Evolutionary conservation across 192 early-diverging fungal species (phyloP), one percentile per base, ranked within the genome.

Genomic region (Coemansia sp.): DNA sequence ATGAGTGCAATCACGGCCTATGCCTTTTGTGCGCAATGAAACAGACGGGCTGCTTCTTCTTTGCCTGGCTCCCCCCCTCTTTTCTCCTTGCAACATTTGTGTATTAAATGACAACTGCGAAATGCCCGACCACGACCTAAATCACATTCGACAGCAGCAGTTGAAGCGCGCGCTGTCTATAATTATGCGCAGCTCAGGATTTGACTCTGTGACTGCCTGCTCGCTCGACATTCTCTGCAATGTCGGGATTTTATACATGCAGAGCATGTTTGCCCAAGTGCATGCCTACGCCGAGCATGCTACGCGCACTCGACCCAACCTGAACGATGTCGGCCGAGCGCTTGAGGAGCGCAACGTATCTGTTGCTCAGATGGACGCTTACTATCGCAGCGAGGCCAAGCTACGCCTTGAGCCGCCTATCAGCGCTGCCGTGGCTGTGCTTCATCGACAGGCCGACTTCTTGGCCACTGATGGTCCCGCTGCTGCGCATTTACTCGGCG

Each of bases 1-100:
- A 64, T 85, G 66, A 77, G 75, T 21, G 63, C 82, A 5, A 65
- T 83, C 37, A 84, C 84, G 0, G 78, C 83, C 0, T 85, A 76
- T 57, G 83, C 83, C 6, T 86, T 86, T 66, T 74, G 63, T 18
- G 78, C 73, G 0, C 78, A 76, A 35, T 76, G 46, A 69, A 8
- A 4, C 3, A 36, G 6, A 38, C 9, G 28, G 1, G 14, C 14
- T 33, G 4, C 13, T 10, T 55, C 18, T 9, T 26, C 48, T 21
- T 21, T 10, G 20, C 21, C 23, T 3, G 23, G 37, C 31, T 58
- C 9, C 24, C 36, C 20, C 8, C 26, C 59, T 45, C 18, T 23
- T 24, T 64, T 40, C 53, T 53, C 31, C 45, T 62, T 3, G 5
- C 31, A 16, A n/a, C 13, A 23, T 21, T 43, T 13, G 24, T 31